These are phyloP conservation scores for Phytopythium delawarense DNA, from an alignment of 352 stramenopile genomes.

Conservation along the genomic window DNA sequence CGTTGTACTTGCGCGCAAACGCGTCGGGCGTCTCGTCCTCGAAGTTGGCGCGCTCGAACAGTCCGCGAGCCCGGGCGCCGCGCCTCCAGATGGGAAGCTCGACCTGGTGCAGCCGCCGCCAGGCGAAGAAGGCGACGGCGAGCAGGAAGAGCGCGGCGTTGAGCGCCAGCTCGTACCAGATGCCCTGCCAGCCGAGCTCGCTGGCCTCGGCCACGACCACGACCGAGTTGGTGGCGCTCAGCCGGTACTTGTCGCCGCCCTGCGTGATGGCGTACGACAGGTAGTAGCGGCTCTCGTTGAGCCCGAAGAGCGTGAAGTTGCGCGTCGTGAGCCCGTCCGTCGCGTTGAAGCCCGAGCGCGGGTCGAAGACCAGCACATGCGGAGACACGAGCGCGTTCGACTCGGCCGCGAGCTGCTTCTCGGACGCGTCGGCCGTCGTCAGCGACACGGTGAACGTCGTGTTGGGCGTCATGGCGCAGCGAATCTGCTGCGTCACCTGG, in stretches of 20 bases:
- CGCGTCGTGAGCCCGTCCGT: constrained; percentile 10
- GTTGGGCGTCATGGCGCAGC: constrained; percentile 33
- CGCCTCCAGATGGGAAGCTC: constrained; percentile 50
- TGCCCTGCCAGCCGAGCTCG: constrained; percentile 54
- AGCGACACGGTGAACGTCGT: constrained; percentile 45
- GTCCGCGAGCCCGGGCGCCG: constrained; percentile 15
- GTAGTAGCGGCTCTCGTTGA: constrained; percentile 41
- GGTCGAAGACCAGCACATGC: constrained; percentile 31
- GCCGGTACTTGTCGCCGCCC: constrained; percentile 31
- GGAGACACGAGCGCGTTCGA: constrained; percentile 27
- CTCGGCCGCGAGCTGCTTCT: constrained; percentile 17
- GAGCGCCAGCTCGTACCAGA: constrained; percentile 59
- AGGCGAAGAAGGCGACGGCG: constrained; percentile 59
- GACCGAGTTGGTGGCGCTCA: constrained; percentile 48
- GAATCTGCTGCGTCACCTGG: constrained; percentile 35
- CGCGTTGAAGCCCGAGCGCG: constrained; percentile 10
- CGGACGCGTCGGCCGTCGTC: constrained; percentile 34
- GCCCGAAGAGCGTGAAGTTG: constrained; percentile 41
- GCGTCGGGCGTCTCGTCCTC: constrained; percentile 35
- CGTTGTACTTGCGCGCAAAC: constrained; percentile 46
- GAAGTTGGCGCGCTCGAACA: constrained; percentile 79
- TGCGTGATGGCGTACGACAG: constrained; percentile 42
- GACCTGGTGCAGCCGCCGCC: constrained; percentile 45
- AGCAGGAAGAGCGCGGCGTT: constrained; percentile 55
- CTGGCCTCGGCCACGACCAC: constrained; percentile 45